Base-by-base conservation (phyloP, 2,329 filamentous ascomycete genomes). In the Aspergillus niger region DNA sequence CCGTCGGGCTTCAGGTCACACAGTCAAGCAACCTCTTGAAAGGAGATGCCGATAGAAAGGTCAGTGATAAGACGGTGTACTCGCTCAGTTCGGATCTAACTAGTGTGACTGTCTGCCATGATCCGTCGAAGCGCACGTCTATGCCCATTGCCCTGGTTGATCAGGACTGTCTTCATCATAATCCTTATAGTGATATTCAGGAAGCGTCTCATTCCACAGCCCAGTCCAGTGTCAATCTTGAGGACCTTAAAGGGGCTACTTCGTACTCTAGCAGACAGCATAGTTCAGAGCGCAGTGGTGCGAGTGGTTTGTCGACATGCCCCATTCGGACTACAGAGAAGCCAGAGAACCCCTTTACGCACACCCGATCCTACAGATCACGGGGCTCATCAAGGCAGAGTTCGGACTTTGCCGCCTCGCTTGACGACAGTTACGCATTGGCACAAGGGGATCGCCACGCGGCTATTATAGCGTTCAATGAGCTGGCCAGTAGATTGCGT, bases 11-110 rank as follows among this genome's bases (percentile, higher is more conserved):
- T 49, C 44, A 49, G 24, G 28, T 24, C 2, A n/a, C 20, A 22
- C 28, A 26, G 22, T 20, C 20, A 15, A 41, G 20, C 56, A 22
- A 28, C 8, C 20, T 55, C 39, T n/a, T 51, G 17, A 41, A 52
- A 15, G 43, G 50, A 24, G 28, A 41, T 52, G 17, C 39, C n/a
- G 63, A 70, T 8, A 72, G 75, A 11, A 73, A 73, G 44, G 66
- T 70, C 38, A 77, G 76, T 60, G 69, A 70, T 47, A 69, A 72
- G 49, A 75, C 69, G 1, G 61, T 68, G 0, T 54, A 67, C 17
- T 77, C 76, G 11, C 68, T 69, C 20, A 63, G 68, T 30, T 77
- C 76, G 3, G 68, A 70, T n/a, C 61, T 61, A n/a, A 77, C 72
- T 6, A 69, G 59, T 15, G 59, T 54, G 13, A 79, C 75, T 36